Evolutionary conservation across 257 asterid species (phyloP).

Genomic region (Przewalskia tangutica): DNA sequence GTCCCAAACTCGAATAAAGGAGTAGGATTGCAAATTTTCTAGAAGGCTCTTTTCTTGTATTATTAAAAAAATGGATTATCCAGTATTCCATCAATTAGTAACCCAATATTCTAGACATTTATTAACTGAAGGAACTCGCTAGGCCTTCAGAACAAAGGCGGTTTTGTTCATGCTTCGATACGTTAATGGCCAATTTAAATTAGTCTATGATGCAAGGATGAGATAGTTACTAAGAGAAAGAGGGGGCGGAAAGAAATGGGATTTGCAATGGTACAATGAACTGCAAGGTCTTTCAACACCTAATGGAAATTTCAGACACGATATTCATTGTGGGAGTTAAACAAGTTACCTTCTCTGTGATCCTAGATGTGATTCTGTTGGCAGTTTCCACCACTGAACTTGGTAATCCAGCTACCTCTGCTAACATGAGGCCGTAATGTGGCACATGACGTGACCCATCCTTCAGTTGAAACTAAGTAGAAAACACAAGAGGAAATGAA

Average conservation of each 20-base stretch:
- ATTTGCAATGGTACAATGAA: not conserved
- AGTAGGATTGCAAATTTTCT: not conserved
- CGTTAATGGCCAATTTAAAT: no score
- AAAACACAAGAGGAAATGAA: constrained; percentile 7
- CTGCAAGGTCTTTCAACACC: not conserved
- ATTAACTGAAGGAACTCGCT: no score
- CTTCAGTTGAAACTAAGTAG: constrained; percentile 69
- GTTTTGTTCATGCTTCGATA: no score
- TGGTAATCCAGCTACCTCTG: constrained; percentile 91
- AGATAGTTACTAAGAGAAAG: not conserved
- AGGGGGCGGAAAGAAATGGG: not conserved
- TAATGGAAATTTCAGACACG: not conserved
- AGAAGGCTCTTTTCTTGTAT: no score
- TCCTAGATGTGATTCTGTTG: constrained; percentile 54
- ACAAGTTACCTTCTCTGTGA: constrained; percentile 49
- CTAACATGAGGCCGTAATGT: constrained; percentile 94
- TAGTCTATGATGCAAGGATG: no score
- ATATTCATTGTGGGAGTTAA: not conserved
- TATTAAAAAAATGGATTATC: no score
- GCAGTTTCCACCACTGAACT: constrained; percentile 65
- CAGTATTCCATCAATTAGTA: no score
- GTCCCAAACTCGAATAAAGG: not conserved
- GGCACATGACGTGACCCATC: constrained; percentile 77
- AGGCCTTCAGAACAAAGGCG: no score
- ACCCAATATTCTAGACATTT: no score